These are phyloP conservation scores for Clarireedia paspali DNA, from an alignment of 2,329 filamentous ascomycete genomes.

Conservation along the genomic window DNA sequence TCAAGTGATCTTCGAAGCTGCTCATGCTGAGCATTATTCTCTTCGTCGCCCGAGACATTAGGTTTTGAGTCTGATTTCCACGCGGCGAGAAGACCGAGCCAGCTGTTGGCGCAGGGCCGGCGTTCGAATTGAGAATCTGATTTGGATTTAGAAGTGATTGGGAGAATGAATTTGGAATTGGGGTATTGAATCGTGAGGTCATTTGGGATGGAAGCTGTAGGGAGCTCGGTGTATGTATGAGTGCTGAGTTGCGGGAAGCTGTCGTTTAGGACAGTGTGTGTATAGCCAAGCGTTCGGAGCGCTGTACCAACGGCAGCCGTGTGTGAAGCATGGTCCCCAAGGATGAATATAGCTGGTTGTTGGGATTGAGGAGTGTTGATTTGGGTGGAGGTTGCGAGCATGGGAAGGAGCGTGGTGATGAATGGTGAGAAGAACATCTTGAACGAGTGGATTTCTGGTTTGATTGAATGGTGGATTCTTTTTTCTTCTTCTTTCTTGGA, in stretches of 20 bases:
- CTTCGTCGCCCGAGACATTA: neutral
- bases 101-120: conserved; percentile 4
- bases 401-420: conserved; percentile 2
- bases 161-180: conserved; percentile 1
- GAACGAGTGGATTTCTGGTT: neutral
- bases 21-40: neutral
- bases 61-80: neutral
- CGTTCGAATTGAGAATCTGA: neutral
- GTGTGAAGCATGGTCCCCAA: neutral
- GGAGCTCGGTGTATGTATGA: neutral
- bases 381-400: conserved; percentile 3
- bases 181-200: conserved; percentile 3
- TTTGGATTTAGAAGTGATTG: neutral
- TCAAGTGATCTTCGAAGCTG: neutral
- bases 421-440: conserved; percentile 9
- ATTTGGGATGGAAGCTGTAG: neutral
- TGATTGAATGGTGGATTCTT: too few relatives aligned
- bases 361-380: neutral
- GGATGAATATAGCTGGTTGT: conserved; percentile 5
- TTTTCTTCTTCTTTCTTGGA: too few relatives aligned
- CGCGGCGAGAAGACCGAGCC: conserved; percentile 1
- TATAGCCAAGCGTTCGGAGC: conserved; percentile 2
- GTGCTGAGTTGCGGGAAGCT: neutral
- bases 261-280: neutral
- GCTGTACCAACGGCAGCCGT: neutral